A percentile compares a stretch with the other conserved stretches of the same genome.
Evolutionary conservation across 2,329 filamentous ascomycete genomes (phyloP).

Genomic region (Aspergillus pseudoglaucus): DNA sequence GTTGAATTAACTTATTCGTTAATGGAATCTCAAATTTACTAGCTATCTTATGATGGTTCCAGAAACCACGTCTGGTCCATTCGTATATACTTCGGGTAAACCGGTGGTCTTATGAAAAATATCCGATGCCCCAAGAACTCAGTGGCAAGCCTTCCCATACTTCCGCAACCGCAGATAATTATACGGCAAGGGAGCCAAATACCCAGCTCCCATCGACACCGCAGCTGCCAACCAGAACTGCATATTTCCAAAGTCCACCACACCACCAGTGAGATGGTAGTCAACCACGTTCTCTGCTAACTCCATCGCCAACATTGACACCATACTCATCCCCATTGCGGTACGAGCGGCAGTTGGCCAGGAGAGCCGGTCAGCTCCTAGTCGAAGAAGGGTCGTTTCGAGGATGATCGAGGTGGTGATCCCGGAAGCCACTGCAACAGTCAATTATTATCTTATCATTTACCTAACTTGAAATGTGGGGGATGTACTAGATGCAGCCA

Average conservation of each 20-base stretch:
- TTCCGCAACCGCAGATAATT: slow-evolving; percentile 47
- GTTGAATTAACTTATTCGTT: too few species aligned
- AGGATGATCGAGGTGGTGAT: slow-evolving; percentile 48
- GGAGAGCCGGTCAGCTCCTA: slow-evolving; percentile 43
- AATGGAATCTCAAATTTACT: too few species aligned
- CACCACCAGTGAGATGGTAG: slow-evolving; percentile 49
- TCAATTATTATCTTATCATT: not conserved
- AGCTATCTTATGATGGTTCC: too few species aligned
- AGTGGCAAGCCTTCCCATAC: slow-evolving; percentile 38
- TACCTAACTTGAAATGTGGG: too few species aligned
- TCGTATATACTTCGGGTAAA: too few species aligned
- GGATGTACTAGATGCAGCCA: slow-evolving; percentile 49
- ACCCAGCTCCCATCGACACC: slow-evolving; percentile 24
- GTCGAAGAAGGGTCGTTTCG: slow-evolving; percentile 47
- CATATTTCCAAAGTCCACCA: slow-evolving; percentile 42
- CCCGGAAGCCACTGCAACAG: slow-evolving; percentile 44
- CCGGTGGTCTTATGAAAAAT: too few species aligned
- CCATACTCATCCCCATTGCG: slow-evolving; percentile 53
- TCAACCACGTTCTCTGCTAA: slow-evolving; percentile 50
- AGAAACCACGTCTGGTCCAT: too few species aligned
- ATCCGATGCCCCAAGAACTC: not conserved
- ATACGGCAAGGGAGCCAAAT: slow-evolving; percentile 47
- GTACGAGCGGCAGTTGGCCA: slow-evolving; percentile 46
- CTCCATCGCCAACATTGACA: slow-evolving; percentile 57
- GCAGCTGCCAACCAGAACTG: slow-evolving; percentile 48